Evolutionary conservation across 345 rosid species (phyloP), one percentile per base, ranked within the genome.

Genomic region (Pelargonium nanum): DNA sequence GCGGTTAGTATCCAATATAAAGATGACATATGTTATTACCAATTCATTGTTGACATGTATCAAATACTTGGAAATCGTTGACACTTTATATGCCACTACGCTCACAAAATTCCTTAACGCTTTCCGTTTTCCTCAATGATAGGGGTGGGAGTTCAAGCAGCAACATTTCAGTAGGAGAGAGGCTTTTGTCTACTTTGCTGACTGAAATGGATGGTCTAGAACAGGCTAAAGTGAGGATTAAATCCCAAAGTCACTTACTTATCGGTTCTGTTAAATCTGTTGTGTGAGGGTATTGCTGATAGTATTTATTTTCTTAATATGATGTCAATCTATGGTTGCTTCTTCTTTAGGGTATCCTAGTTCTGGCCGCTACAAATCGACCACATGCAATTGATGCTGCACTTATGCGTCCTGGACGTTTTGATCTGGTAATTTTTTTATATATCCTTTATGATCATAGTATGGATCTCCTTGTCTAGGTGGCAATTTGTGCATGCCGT

Each of bases 151-250:
- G 74, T 65, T 85, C 95, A 67, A 80, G 93, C 69, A 77, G 68
- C 71, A 83, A 75, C 53, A 64, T 68, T 19, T 60, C 87, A 6
- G 87, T 92, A 55, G 99, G 96, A 63, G 99, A 87, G 83, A 89
- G 97, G 73, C 97, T 93, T 75, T 61, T 93, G 7, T 89, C 96
- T 54, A 89, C 96, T 48, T 72, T 93, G 63, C 80, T 93, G 61
- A 93, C 96, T 19, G 99, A 93, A 83, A 89, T 89, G 97, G 99
- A 93, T 68, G 99, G 99, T 68, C 70, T 93, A 58, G 94, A 93
- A 74, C 80, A 87, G 71, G 84, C 96, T 64, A 87, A 85, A 69
- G 95, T 87, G 66, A 72, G 80, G 58, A 24, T 51, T n/a, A 15
- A 23, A 30, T 45, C 44, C 26, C 55, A 44, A 6, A 56, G 50